These are phyloP conservation scores for Chaetoscypha palmicola DNA, from an alignment of 2,329 filamentous ascomycete genomes.

Conservation along the genomic window DNA sequence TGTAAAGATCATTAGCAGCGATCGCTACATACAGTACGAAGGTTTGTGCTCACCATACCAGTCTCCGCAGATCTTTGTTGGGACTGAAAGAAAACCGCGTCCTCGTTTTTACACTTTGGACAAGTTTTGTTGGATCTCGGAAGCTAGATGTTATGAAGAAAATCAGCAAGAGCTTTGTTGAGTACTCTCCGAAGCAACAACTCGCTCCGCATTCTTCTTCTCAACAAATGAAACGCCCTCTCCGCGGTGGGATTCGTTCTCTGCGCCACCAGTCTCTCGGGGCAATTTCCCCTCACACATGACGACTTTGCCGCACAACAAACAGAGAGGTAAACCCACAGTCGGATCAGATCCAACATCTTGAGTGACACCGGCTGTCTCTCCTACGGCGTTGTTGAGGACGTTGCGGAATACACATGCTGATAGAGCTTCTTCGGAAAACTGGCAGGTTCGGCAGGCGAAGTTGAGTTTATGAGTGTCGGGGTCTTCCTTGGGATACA, in stretches of 20 bases:
- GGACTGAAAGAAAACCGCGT: conserved; percentile 98
- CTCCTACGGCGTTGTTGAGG: conserved; percentile 82
- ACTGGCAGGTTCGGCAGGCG: conserved; percentile 91
- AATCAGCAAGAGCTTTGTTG: conserved; percentile 32
- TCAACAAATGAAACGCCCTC: conserved; percentile 4
- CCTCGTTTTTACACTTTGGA: conserved; percentile 74
- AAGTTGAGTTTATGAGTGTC: conserved; percentile 81
- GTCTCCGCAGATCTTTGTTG: conserved; percentile 96
- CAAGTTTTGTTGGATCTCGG: conserved; percentile 82
- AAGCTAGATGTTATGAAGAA: conserved; percentile 56
- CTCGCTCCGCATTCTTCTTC: conserved; percentile 11
- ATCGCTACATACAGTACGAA: neutral
- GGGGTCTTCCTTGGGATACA: conserved; percentile 94
- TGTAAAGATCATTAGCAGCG: conserved; percentile 34
- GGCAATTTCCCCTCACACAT: conserved; percentile 31
- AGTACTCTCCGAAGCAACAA: conserved; percentile 9
- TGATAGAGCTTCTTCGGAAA: conserved; percentile 77
- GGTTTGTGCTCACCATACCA: conserved; percentile 71
- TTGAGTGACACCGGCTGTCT: conserved; percentile 94
- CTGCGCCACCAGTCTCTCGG: neutral
- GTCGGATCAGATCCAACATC: conserved; percentile 97
- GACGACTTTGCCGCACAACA: conserved; percentile 41
- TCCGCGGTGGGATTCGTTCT: conserved; percentile 6
- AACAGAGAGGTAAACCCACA: conserved; percentile 64
- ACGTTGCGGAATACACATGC: conserved; percentile 95